Evolutionary conservation across 2,329 filamentous ascomycete species (phyloP).

Genomic region (Botrytis porri): DNA sequence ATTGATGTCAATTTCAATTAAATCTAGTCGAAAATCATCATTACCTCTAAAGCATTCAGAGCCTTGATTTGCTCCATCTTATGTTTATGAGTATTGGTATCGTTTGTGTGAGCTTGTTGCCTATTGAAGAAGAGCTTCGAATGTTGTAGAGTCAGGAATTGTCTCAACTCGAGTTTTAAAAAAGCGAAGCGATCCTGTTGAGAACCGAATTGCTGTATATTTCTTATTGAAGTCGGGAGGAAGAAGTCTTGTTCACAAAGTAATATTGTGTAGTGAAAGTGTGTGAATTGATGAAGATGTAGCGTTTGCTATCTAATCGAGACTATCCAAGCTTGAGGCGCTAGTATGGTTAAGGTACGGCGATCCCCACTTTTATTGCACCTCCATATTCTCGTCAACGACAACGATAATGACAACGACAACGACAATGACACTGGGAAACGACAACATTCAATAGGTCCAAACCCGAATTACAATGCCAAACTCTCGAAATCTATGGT

Average conservation of each 20-base stretch:
- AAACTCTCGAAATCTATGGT: neutral
- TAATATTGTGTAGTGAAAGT: neutral
- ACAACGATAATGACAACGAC: neutral
- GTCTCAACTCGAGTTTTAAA: neutral
- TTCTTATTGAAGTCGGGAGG: neutral
- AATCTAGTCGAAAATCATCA: conserved; percentile 22
- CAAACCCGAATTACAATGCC: neutral
- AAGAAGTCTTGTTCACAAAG: neutral
- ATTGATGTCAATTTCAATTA: neutral
- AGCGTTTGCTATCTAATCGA: conserved; percentile 15
- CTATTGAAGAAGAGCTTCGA: conserved; percentile 15
- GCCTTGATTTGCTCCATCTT: conserved; percentile 72
- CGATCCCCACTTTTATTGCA: neutral
- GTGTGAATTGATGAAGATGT: neutral
- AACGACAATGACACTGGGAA: neutral
- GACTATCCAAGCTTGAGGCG: neutral
- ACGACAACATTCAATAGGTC: neutral
- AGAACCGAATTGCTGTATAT: neutral
- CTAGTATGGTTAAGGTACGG: neutral
- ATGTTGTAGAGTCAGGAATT: no score
- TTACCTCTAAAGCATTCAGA: conserved; percentile 61
- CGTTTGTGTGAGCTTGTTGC: conserved; percentile 2
- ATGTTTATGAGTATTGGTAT: conserved; percentile 21
- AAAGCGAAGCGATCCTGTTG: neutral
- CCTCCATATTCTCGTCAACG: neutral